These are phyloP conservation scores for Nemania bipapillata DNA, from an alignment of 2,329 filamentous ascomycete genomes.

Conservation along the genomic window DNA sequence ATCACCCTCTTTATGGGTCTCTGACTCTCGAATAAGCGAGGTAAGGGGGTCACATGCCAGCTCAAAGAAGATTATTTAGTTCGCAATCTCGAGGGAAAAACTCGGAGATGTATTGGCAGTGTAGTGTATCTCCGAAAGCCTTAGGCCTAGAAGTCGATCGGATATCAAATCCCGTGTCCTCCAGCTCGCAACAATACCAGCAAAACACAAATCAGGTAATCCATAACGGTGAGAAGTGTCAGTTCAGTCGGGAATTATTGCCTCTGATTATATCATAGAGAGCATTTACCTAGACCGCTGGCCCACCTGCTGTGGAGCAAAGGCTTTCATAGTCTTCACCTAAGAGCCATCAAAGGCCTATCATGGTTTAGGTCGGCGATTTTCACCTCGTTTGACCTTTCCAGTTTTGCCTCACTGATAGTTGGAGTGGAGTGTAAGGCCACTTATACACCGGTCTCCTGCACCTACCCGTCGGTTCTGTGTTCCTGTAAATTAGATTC, in stretches of 20 bases:
- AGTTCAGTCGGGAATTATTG: conserved; percentile 33
- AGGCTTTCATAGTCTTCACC: conserved; percentile 1
- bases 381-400: conserved; percentile 41
- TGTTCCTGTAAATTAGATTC: conserved; percentile 20
- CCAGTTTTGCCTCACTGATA: conserved; percentile 9
- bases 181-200: background rate
- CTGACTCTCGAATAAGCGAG: background rate
- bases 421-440: conserved; percentile 36
- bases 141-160: conserved; percentile 4
- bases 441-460: conserved; percentile 42
- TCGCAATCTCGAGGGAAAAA: background rate
- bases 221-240: conserved; percentile 1
- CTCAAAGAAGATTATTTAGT: conserved; percentile 8
- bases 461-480: conserved; percentile 7
- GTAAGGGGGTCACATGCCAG: background rate
- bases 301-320: conserved; percentile 25
- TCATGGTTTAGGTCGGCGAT: conserved; percentile 45
- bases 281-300: conserved; percentile 6
- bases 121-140: background rate
- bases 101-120: background rate
- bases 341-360: conserved; percentile 1
- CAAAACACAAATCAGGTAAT: conserved; percentile 4
- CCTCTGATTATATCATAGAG: conserved; percentile 12
- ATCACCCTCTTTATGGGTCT: background rate
- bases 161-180: conserved; percentile 8